Evolutionary conservation across 768 basidiomycete species (phyloP), one percentile per base, ranked within the genome.

Genomic region (Tylopilus plumbeoviolaceoides): DNA sequence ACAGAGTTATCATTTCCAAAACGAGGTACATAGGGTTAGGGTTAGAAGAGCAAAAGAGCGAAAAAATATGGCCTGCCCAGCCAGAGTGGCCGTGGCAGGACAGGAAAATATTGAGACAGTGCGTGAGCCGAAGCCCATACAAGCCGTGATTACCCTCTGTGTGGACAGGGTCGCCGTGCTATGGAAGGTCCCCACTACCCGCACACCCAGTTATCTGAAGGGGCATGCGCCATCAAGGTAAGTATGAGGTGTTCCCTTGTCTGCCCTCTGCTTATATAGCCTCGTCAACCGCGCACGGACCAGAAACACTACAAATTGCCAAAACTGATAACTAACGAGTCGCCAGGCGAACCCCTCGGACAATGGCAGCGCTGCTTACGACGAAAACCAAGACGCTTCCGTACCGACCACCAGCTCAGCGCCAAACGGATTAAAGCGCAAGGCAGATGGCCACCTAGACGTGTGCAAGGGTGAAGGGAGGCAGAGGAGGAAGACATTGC

Each of bases 81-180:
- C 66, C 66, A 68, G 76, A 77, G 76, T 70, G 76, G 76, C 77
- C 76, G 23, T 75, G 77, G 78, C 73, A 74, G 80, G 79, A 84
- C 83, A 71, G 84, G 83, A 77, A 86, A 86, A 86, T 85, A 85
- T 85, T 84, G 61, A 75, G 83, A 85, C 81, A 78, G 78, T 86
- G 83, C 84, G 83, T 84, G 80, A 76, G 75, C 83, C 82, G 75
- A 79, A 80, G 80, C 79, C 69, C 69, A 76, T 73, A 77, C 77
- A 35, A 35, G 33, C 33, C 33, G 44, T 1, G 8, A 1, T 30
- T 5, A 30, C 30, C 30, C 30, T 30, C 30, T 30, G 30, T 30
- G 1, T 33, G 77, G 77, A 77, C 75, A 77, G 41, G 73, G 77
- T 77, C 77, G 77, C 77, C 77, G 77, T 78, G 76, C 77, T 75